Evolutionary conservation across 2,329 filamentous ascomycete genomes (phyloP).

Genomic region (Trichoderma harzianum): DNA sequence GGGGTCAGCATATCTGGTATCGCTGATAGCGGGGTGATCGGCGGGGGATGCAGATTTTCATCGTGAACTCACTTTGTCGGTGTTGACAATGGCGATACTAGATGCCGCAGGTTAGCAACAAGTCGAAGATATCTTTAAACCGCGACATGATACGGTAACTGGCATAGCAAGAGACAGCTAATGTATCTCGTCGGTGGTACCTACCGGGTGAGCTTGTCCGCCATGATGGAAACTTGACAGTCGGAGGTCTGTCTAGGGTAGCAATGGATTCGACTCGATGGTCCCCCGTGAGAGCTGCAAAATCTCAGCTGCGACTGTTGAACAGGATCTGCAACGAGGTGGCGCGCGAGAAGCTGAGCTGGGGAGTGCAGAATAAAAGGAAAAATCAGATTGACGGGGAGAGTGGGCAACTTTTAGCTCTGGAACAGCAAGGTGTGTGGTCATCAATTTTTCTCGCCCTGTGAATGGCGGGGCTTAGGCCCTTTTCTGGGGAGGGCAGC

Average conservation of each 20-base stretch:
- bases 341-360: not conserved
- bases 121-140: not conserved
- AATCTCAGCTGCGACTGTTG: slow-evolving; percentile 10
- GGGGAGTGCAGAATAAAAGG: slow-evolving; percentile 1
- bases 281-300: not conserved
- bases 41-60: slow-evolving; percentile 19
- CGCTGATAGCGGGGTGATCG: slow-evolving; percentile 28
- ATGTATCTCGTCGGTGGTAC: slow-evolving; percentile 29
- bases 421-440: slow-evolving; percentile 26
- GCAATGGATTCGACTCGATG: not conserved
- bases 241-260: slow-evolving; percentile 5
- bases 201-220: slow-evolving; percentile 93
- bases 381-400: slow-evolving; percentile 17
- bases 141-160: not conserved
- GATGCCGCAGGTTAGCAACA: slow-evolving; percentile 26
- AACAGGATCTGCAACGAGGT: not conserved
- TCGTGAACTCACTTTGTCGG: slow-evolving; percentile 73
- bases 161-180: not conserved
- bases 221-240: slow-evolving; percentile 56
- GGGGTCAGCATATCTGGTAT: slow-evolving; percentile 26
- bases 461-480: slow-evolving; percentile 36
- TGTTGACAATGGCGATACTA: slow-evolving; percentile 98
- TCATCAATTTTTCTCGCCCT: slow-evolving; percentile 40
- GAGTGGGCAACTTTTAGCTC: slow-evolving; percentile 21
- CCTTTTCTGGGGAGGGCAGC: not conserved